Conservation (phyloP, 176 grass and related monocot genomes). For the Pharus latifolius region DNA sequence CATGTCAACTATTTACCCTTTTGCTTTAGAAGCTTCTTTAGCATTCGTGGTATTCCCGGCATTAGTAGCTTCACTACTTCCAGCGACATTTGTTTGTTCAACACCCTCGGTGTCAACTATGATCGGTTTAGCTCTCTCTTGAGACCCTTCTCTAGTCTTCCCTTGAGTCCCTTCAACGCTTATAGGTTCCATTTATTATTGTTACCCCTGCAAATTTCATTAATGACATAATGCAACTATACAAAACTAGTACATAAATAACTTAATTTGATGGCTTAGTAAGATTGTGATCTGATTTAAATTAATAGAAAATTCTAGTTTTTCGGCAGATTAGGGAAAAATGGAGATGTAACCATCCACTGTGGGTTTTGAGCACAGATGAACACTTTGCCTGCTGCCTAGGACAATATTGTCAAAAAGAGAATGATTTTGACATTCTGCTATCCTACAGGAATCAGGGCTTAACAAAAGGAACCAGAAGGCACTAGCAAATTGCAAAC, state of each 20-base stretch:
- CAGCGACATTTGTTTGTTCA: too few relatives aligned
- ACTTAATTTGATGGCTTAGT: background rate
- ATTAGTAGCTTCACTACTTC: too few relatives aligned
- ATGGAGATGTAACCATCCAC: background rate
- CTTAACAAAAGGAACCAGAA: conserved; percentile 3
- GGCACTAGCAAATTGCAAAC: too few relatives aligned
- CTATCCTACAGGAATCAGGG: background rate
- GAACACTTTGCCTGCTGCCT: conserved; percentile 14
- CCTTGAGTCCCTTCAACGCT: too few relatives aligned
- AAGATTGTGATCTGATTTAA: background rate
- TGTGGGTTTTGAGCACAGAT: background rate
- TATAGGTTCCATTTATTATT: too few relatives aligned
- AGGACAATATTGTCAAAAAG: conserved; percentile 4
- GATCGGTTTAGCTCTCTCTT: too few relatives aligned
- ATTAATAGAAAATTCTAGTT: conserved; percentile 5
- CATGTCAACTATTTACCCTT: too few relatives aligned
- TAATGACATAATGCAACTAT: background rate
- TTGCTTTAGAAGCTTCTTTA: too few relatives aligned
- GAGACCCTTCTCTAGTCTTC: too few relatives aligned
- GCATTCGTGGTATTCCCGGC: too few relatives aligned
- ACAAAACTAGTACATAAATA: background rate
- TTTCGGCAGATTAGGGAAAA: conserved; percentile 14
- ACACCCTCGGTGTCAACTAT: too few relatives aligned
- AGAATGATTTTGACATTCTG: conserved; percentile 13
- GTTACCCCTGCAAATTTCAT: too few relatives aligned